phyloP scores from a whole-genome alignment of 1,139 yeast species.

The Protomyces lactucae-debilis region DNA sequence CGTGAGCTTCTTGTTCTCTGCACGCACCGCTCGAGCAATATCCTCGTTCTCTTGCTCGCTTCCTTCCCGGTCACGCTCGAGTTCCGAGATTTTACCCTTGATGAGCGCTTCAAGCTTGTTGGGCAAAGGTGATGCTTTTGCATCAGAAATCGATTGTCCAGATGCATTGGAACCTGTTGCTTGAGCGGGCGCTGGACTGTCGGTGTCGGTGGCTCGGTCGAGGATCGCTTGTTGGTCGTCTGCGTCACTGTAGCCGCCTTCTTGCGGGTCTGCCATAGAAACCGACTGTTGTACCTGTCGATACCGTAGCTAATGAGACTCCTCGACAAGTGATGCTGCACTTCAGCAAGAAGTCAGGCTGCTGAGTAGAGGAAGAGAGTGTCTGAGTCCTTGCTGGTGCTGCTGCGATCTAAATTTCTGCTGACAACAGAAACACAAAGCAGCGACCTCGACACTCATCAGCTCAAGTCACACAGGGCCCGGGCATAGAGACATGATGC shows the following conservation, averaged over 20 bases:
- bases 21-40: conserved; percentile 26
- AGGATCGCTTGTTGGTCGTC: not conserved
- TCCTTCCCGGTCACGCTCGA: conserved; percentile 21
- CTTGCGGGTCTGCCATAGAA: not conserved
- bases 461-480: not conserved
- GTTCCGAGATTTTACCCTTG: conserved; percentile 25
- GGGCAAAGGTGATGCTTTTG: not conserved
- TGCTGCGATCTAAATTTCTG: not conserved
- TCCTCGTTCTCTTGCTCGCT: conserved; percentile 25
- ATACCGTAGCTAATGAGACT: no score
- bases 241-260: not conserved
- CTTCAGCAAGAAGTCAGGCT: no score
- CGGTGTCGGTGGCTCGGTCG: not conserved
- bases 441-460: not conserved
- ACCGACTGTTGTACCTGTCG: no score
- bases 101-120: conserved; percentile 24
- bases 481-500: no score
- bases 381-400: no score
- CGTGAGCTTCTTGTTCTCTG: conserved; percentile 29
- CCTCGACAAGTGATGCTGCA: no score
- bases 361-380: no score
- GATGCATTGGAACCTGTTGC: not conserved
- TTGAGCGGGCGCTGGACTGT: not conserved
- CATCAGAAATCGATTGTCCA: not conserved
- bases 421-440: not conserved